phyloP scores from a whole-genome alignment of 2,329 filamentous ascomycete genomes.

The Verticillium isaacii region DNA sequence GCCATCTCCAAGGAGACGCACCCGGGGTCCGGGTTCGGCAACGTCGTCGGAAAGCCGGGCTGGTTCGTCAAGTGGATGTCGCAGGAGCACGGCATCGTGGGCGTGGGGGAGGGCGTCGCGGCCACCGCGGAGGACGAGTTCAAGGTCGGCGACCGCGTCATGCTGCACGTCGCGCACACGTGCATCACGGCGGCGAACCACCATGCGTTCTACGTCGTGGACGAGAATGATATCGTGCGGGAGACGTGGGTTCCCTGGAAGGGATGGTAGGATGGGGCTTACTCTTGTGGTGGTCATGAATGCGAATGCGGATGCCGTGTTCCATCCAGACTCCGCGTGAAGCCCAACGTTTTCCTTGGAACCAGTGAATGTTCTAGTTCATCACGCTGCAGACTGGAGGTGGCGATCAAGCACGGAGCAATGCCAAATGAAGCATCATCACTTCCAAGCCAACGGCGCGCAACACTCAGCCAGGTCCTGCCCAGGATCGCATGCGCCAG shows the following conservation, averaged over 20 bases:
- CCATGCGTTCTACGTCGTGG: constrained; percentile 28
- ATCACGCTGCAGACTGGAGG: too few species aligned
- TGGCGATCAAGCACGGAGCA: too few species aligned
- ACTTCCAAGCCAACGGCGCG: too few species aligned
- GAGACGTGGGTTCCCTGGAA: constrained; percentile 33
- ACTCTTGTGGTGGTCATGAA: too few species aligned
- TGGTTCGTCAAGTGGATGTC: constrained; percentile 29
- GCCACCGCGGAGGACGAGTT: constrained; percentile 20
- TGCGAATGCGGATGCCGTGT: too few species aligned
- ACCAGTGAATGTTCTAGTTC: too few species aligned
- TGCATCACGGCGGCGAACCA: constrained; percentile 33
- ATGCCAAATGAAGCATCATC: too few species aligned
- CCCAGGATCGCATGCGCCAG: too few species aligned
- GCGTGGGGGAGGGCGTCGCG: constrained; percentile 18
- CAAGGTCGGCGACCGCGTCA: constrained; percentile 25
- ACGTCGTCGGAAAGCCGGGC: constrained; percentile 18
- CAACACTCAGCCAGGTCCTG: too few species aligned
- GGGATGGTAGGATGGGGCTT: constrained; percentile 18
- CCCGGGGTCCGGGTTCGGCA: constrained; percentile 22
- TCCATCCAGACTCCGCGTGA: too few species aligned
- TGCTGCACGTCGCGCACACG: constrained; percentile 25
- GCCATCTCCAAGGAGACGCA: constrained; percentile 29
- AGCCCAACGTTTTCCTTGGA: too few species aligned
- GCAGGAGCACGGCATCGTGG: constrained; percentile 32
- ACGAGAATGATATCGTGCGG: constrained; percentile 25